These are phyloP conservation scores for Pseudocercospora musae DNA, from an alignment of 2,329 filamentous ascomycete genomes.

Conservation along the genomic window DNA sequence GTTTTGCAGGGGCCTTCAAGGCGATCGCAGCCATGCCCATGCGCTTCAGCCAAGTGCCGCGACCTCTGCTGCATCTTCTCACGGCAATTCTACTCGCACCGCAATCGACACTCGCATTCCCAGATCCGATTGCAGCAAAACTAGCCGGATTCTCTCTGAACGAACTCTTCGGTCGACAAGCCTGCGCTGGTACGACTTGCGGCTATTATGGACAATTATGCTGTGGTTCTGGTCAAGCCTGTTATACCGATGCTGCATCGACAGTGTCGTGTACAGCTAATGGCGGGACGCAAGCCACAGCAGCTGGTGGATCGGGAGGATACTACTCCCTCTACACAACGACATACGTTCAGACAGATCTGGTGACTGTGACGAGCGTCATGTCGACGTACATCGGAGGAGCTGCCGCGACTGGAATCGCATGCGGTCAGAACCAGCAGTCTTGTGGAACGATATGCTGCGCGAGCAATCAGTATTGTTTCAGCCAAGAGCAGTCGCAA, in stretches of 20 bases:
- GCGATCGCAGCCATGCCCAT: slow-evolving; percentile 18
- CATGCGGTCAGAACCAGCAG: slow-evolving; percentile 51
- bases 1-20: slow-evolving; percentile 3
- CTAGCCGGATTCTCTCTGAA: slow-evolving; percentile 34
- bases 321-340: slow-evolving; percentile 51
- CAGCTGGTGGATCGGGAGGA: slow-evolving; percentile 32
- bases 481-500: slow-evolving; percentile 46
- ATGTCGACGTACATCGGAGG: slow-evolving; percentile 47
- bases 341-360: slow-evolving; percentile 55
- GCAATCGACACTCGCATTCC: slow-evolving; percentile 26
- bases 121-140: slow-evolving; percentile 25
- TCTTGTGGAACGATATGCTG: slow-evolving; percentile 70
- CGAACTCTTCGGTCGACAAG: slow-evolving; percentile 35
- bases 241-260: slow-evolving; percentile 48
- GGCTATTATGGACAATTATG: slow-evolving; percentile 53
- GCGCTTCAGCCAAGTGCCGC: slow-evolving; percentile 26
- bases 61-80: slow-evolving; percentile 30
- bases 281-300: slow-evolving; percentile 24
- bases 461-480: slow-evolving; percentile 66
- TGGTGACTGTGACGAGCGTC: slow-evolving; percentile 51
- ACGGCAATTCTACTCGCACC: slow-evolving; percentile 30
- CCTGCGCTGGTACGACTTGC: slow-evolving; percentile 48
- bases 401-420: slow-evolving; percentile 27
- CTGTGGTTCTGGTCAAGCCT: slow-evolving; percentile 46
- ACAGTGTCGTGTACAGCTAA: slow-evolving; percentile 47